Evolutionary conservation across 2,329 filamentous ascomycete species (phyloP), one percentile per base, ranked within the genome.

Genomic region (Penicillium digitatum): DNA sequence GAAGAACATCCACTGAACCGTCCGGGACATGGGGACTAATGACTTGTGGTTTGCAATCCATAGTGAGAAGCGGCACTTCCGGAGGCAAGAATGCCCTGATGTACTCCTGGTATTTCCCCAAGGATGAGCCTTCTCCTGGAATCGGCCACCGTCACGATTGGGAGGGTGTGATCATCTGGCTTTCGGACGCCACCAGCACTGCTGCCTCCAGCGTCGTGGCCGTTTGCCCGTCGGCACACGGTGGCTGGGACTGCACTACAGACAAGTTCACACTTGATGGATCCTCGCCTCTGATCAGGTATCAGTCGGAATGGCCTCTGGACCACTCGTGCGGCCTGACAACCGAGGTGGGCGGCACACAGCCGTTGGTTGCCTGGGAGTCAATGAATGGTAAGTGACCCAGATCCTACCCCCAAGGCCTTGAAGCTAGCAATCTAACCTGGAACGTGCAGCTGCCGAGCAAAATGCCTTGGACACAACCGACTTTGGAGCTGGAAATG

Each of bases 131-230:
- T 0, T 72, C 71, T 0, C 55, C 66, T 3, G 77, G 74, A 0
- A 64, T 80, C 3, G 80, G 80, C 9, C 81, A 82, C 60, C 76
- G 79, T 20, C 78, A 82, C 66, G 81, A 83, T 62, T 83, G 80
- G 81, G 80, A 82, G 60, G 78, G 77, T n/a, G 70, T 77, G 0
- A 76, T 83, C 34, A 73, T 83, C 26, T 83, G 78, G 78, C 73
- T 83, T 0, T 70, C 72, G 0, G 69, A 69, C 10, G 48, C 65
- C 0, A 67, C 72, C 2, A 72, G 72, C 1, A 69, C 68, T 0
- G 65, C 69, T 0, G 73, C 78, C 0, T 60, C 63, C 9, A 77
- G 73, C 1, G 66, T 82, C 29, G 63, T 77, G 1, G 80, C 79
- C 22, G 77, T 82, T 8, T 80, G 80, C 22, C 79, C 80, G 2